Conservation (phyloP, 139 green algal species). For the Volvox reticuliferus region DNA sequence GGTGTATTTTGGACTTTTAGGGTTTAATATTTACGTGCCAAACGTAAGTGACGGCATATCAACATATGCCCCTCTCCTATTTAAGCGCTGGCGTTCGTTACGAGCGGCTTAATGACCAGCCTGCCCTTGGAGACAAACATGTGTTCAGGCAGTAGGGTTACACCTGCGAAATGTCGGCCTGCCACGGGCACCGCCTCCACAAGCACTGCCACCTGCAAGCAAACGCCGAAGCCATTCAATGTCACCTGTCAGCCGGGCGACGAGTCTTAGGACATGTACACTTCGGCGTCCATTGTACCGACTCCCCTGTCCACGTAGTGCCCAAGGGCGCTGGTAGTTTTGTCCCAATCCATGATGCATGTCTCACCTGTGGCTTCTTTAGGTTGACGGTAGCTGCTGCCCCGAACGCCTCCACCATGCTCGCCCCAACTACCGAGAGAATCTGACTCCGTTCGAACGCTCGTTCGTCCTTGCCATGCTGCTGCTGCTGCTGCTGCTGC, state of each 20-base stretch:
- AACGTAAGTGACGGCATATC: too few species aligned
- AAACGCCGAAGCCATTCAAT: too few species aligned
- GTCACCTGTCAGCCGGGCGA: too few species aligned
- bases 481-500: neutral
- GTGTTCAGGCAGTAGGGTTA: neutral
- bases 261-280: too few species aligned
- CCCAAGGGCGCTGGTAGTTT: too few species aligned
- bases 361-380: slow-evolving; percentile 26
- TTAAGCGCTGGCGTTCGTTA: slow-evolving; percentile 4
- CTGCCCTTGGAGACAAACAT: slow-evolving; percentile 4
- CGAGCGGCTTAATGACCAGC: slow-evolving; percentile 5
- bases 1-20: too few species aligned
- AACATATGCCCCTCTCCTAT: neutral
- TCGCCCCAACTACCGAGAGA: neutral
- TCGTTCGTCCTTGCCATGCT: neutral
- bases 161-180: neutral
- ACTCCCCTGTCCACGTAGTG: too few species aligned
- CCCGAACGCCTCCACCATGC: slow-evolving; percentile 8
- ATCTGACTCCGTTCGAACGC: slow-evolving; percentile 3
- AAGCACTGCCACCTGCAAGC: slow-evolving; percentile 21
- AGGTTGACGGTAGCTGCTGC: neutral
- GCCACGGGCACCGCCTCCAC: slow-evolving; percentile 16
- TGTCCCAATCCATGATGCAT: too few species aligned
- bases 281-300: too few species aligned
- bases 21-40: too few species aligned